These are phyloP conservation scores for Trametes punicea DNA, from an alignment of 768 basidiomycete species.

Conservation along the genomic window DNA sequence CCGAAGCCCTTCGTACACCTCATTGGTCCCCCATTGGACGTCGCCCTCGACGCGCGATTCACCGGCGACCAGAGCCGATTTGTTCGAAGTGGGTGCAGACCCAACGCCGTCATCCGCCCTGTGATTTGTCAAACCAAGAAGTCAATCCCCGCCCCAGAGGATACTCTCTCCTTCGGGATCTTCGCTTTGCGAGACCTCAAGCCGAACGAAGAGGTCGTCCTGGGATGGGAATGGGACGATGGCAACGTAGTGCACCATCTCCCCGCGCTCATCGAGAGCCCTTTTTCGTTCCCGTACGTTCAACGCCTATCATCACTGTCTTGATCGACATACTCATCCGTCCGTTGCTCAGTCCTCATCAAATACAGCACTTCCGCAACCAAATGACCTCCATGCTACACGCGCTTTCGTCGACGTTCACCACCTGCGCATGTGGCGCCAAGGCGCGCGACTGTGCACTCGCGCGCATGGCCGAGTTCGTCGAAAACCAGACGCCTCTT, in stretches of 20 bases:
- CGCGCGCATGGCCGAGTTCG: slow-evolving; percentile 61
- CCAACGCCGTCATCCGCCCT: slow-evolving; percentile 45
- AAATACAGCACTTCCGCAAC: slow-evolving; percentile 50
- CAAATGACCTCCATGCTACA: slow-evolving; percentile 73
- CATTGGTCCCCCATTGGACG: slow-evolving; percentile 69
- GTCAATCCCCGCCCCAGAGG: slow-evolving; percentile 20
- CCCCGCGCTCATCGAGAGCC: slow-evolving; percentile 60
- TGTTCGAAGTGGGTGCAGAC: slow-evolving; percentile 56
- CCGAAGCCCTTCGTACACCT: slow-evolving; percentile 83
- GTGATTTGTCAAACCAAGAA: slow-evolving; percentile 34
- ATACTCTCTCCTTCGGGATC: slow-evolving; percentile 66
- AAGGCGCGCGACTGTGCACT: slow-evolving; percentile 61
- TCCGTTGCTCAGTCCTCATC: slow-evolving; percentile 32
- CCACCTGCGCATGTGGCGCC: slow-evolving; percentile 71
- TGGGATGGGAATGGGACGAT: slow-evolving; percentile 98
- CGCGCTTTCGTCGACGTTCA: slow-evolving; percentile 65
- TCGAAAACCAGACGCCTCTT: slow-evolving; percentile 39
- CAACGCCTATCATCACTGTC: background rate
- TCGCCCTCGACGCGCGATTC: slow-evolving; percentile 78
- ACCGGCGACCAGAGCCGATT: slow-evolving; percentile 63
- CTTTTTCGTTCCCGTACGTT: slow-evolving; percentile 57
- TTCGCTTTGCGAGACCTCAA: slow-evolving; percentile 76
- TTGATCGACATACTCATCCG: background rate
- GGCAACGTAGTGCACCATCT: slow-evolving; percentile 77
- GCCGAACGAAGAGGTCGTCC: slow-evolving; percentile 78